Base-by-base conservation (phyloP, 345 rosid species). In the Kernera saxatilis region DNA sequence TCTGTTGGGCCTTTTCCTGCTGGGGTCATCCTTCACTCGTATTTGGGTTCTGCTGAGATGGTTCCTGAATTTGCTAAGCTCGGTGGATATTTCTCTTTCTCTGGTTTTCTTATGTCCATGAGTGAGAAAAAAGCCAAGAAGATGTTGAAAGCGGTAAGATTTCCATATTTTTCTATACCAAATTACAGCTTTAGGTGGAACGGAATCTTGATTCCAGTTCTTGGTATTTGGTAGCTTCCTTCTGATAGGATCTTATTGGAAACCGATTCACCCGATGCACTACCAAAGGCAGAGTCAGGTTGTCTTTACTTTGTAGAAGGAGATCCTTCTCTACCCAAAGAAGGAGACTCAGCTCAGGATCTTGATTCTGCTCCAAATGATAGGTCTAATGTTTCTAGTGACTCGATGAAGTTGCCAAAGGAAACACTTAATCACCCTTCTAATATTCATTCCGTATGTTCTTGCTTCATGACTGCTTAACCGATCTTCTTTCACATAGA, bases 191-290 rank as follows among this genome's bases (percentile, higher is more conserved):
- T 25, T 19, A 15, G 25, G 23, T 23, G 9, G 30, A 23, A 65
- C 14, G 11, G 29, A 37, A 58, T 35, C 76, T 67, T 40, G 58
- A 68, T 62, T 60, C 67, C 76, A 15, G 68, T 70, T 75, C 59
- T 64, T 82, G 59, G 52, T 83, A 91, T 55, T 64, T 82, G 59
- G 52, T 83, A 91, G 93, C 82, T 94, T 71, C 79, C 96, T 70
- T 75, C 59, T n/a, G 93, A 89, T 46, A 89, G 91, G 81, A 87
- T 93, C 64, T 83, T 89, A 69, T 69, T 93, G 71, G 98, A 91
- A 81, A 85, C 98, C 10, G 98, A 93, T 78, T 88, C 96, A 27
- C 97, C 98, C 2, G 98, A 93, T 76, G 97, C 96, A n/a, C 13
- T 89, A 51, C 98, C 98, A 18, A 85, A 74, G 68, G 68, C 68